Base-by-base conservation (phyloP, 805 yeast species). In the Yamadazyma insecticola region DNA sequence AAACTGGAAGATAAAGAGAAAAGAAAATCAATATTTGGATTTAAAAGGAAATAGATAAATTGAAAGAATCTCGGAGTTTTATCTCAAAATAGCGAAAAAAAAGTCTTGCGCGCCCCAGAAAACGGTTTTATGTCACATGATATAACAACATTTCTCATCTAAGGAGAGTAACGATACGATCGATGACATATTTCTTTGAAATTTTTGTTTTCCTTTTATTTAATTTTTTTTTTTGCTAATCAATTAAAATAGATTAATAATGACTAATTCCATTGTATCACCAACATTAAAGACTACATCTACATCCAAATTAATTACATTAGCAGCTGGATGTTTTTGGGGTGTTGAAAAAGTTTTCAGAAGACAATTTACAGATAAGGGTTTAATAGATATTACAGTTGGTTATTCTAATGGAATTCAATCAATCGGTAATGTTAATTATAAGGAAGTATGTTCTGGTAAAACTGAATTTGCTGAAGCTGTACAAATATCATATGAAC, bases 401-500 rank as follows among this genome's bases (percentile, higher is more conserved):
- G 98, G 98, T 2, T 92, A 80, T 56, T 84, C 95, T 27, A 94
- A 92, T 42, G 97, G 97, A 8, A 48, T 57, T 24, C 87, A 89
- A 13, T 58, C 75, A 1, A 29, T 48, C 5, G 49, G 49, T 12
- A 38, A 47, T 17, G 59, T 63, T 10, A 46, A 48, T 23, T 90
- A 90, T 61, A 68, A 74, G 45, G 60, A 70, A 33, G 96, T 90
- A 3, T 84, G 95, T 55, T 55, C 73, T 4, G 90, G 89, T 17
- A 63, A 67, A n/a, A 87, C 97, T 1, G 71, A 76, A 15, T 63
- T 55, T 50, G 95, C 95, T 4, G 98, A 90, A 55, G 79, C 84
- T 5, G 60, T 90, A 13, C 96, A 90, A 55, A 66, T 90, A 9
- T 68, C 90, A 1, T 92, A 74, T 48, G 89, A 88, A 47, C 96